These are phyloP conservation scores for Agaricales sp. DNA, from an alignment of 1,284 basidiomycete species.

Conservation along the genomic window DNA sequence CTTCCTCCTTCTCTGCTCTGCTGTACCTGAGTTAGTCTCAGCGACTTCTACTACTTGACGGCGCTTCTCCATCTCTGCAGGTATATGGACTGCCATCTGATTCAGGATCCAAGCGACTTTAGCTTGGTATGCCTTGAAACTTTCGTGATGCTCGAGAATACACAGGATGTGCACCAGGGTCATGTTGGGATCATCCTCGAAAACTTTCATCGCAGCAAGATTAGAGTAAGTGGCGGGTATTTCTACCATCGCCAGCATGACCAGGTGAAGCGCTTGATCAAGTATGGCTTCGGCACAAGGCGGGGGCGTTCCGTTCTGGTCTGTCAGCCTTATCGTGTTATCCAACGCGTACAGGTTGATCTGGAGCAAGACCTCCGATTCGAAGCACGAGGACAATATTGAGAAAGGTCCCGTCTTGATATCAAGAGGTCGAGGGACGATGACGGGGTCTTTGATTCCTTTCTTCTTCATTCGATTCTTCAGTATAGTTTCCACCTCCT, in stretches of 20 bases:
- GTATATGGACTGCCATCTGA: slow-evolving; percentile 39
- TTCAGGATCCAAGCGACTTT: slow-evolving; percentile 70
- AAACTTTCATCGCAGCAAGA: slow-evolving; percentile 40
- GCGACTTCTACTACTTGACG: slow-evolving; percentile 31
- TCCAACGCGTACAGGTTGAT: slow-evolving; percentile 70
- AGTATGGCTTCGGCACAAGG: slow-evolving; percentile 80
- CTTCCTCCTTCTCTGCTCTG: slow-evolving; percentile 61
- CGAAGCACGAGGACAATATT: slow-evolving; percentile 46
- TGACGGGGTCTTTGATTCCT: slow-evolving; percentile 55
- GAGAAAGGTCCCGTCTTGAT: slow-evolving; percentile 62
- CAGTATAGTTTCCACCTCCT: slow-evolving; percentile 84
- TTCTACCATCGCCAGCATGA: slow-evolving; percentile 76
- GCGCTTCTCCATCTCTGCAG: slow-evolving; percentile 42
- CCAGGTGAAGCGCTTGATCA: slow-evolving; percentile 80
- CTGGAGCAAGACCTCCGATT: slow-evolving; percentile 61
- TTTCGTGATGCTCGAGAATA: slow-evolving; percentile 62
- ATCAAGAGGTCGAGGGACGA: slow-evolving; percentile 62
- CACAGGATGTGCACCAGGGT: slow-evolving; percentile 69
- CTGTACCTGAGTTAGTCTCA: slow-evolving; percentile 31
- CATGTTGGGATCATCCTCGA: slow-evolving; percentile 42
- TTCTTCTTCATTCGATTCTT: slow-evolving; percentile 61
- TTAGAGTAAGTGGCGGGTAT: slow-evolving; percentile 52
- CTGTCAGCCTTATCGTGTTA: slow-evolving; percentile 57
- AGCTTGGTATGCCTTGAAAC: slow-evolving; percentile 61
- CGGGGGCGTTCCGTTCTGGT: slow-evolving; percentile 43